Conservation (phyloP, 2,329 filamentous ascomycete genomes). For the Aspergillus sp. region DNA sequence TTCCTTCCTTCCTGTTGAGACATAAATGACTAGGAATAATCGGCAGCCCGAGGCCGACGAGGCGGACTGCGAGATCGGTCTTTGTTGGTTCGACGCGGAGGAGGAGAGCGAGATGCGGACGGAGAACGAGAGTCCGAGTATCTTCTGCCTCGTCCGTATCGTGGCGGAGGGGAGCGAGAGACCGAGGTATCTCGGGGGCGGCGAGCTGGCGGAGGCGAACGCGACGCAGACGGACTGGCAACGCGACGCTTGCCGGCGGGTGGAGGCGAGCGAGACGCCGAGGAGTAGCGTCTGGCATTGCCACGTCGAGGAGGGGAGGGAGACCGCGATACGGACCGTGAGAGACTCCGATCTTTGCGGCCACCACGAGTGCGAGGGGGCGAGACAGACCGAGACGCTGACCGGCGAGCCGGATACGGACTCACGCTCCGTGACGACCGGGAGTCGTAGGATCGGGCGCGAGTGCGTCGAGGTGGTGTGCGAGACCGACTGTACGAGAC, state of each 20-base stretch:
- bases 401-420: conserved; percentile 26
- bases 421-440: conserved; percentile 24
- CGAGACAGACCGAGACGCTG: conserved; percentile 33
- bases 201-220: conserved; percentile 15
- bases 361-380: conserved; percentile 27
- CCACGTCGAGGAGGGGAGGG: conserved; percentile 26
- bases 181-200: conserved; percentile 24
- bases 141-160: conserved; percentile 13
- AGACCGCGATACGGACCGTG: conserved; percentile 34
- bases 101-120: conserved; percentile 18
- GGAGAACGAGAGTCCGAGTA: conserved; percentile 20
- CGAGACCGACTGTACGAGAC: conserved; percentile 36
- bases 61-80: conserved; percentile 16
- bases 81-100: conserved; percentile 9
- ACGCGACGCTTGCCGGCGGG: conserved; percentile 23
- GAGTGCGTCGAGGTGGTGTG: conserved; percentile 28
- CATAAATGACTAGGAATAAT: conserved; percentile 7
- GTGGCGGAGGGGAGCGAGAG: conserved; percentile 20
- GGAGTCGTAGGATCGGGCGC: conserved; percentile 29
- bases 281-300: conserved; percentile 21
- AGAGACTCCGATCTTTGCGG: conserved; percentile 30
- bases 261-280: conserved; percentile 31
- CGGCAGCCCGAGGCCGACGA: conserved; percentile 14
- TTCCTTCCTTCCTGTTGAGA: neutral
- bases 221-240: conserved; percentile 21